Conservation (phyloP, 495 filamentous ascomycete species). For the Beverwykella pulmonaria region DNA sequence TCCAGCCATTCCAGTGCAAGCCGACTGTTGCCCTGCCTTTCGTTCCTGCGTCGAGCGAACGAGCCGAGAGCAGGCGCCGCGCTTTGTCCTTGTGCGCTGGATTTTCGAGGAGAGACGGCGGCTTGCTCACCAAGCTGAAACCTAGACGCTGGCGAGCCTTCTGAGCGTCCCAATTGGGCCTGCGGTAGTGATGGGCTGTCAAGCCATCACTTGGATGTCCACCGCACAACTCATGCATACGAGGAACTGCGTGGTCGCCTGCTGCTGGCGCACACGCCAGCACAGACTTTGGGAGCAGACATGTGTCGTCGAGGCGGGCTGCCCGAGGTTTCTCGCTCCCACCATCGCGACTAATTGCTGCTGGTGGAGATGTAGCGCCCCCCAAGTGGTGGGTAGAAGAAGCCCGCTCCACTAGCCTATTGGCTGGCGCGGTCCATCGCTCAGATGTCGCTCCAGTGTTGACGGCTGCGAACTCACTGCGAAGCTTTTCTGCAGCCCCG, state of each 20-base stretch:
- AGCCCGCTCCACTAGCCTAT: not conserved
- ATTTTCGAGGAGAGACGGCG: not conserved
- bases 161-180: constrained; percentile 2
- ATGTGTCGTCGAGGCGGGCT: not conserved
- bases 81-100: no score
- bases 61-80: not conserved
- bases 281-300: not conserved
- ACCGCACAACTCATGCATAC: constrained; percentile 15
- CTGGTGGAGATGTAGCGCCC: constrained; percentile 8
- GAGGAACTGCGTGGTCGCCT: constrained; percentile 2
- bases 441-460: constrained; percentile 6
- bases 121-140: constrained; percentile 24
- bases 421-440: not conserved
- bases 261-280: not conserved
- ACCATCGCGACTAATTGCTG: not conserved
- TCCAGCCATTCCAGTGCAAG: not conserved
- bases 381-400: constrained; percentile 12
- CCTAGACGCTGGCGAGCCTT: not conserved
- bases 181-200: not conserved
- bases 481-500: constrained; percentile 12
- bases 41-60: not conserved
- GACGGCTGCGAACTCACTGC: not conserved
- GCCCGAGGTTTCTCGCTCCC: not conserved
- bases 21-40: no score
- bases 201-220: no score